These are phyloP conservation scores for Nasturtium officinale DNA, from an alignment of 345 rosid species.

Conservation along the genomic window DNA sequence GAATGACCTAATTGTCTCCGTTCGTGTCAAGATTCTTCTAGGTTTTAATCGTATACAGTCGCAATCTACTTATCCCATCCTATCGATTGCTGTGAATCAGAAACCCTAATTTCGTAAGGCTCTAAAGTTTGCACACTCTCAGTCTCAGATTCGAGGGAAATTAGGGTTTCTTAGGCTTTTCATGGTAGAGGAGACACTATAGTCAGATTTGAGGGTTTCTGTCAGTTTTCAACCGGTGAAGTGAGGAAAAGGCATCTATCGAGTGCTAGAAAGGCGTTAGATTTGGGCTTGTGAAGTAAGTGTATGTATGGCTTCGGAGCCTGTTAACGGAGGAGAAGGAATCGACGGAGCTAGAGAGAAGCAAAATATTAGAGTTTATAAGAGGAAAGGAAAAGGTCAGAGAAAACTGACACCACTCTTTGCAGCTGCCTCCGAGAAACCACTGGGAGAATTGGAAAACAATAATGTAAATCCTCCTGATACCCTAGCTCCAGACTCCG, in stretches of 20 bases:
- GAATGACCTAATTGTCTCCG: slow-evolving; percentile 34
- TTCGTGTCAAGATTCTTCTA: slow-evolving; percentile 5
- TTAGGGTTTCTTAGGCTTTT: slow-evolving; percentile 48
- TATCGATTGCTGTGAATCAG: not conserved
- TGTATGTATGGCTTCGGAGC: slow-evolving; percentile 97
- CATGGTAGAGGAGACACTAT: not conserved
- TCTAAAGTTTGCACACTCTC: slow-evolving; percentile 23
- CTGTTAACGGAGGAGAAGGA: slow-evolving; percentile 67
- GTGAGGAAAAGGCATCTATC: slow-evolving; percentile 18
- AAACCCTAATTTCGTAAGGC: slow-evolving; percentile 31
- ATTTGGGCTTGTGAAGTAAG: slow-evolving; percentile 58
- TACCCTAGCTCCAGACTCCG: slow-evolving; percentile 39
- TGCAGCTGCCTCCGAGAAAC: slow-evolving; percentile 32
- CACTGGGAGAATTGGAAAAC: slow-evolving; percentile 11
- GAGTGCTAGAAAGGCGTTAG: not conserved
- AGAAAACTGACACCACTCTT: slow-evolving; percentile 35
- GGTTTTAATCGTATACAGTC: not conserved
- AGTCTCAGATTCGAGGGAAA: slow-evolving; percentile 33
- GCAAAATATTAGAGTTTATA: slow-evolving; percentile 76
- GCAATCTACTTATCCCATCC: slow-evolving; percentile 5
- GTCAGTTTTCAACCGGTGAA: not conserved
- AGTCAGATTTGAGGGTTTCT: slow-evolving; percentile 15
- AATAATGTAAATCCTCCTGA: slow-evolving; percentile 37
- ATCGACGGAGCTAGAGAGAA: slow-evolving; percentile 67
- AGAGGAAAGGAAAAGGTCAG: slow-evolving; percentile 59